A percentile compares a stretch with the other conserved stretches of the same genome.
phyloP scores from a whole-genome alignment of 257 asterid genomes.

The Forsythia viridissima region DNA sequence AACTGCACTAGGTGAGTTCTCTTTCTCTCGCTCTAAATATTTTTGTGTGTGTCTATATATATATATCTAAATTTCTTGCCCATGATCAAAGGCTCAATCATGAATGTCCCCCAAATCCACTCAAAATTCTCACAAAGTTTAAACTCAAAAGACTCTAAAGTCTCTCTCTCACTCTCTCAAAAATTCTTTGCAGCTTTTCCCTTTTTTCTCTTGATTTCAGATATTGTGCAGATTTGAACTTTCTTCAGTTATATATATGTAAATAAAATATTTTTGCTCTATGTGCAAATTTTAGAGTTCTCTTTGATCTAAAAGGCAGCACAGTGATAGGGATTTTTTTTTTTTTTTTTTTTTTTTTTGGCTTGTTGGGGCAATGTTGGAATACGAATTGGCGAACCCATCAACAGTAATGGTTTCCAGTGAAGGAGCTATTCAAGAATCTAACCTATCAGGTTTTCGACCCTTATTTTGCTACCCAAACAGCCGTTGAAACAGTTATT shows the following conservation, averaged over 20 bases:
- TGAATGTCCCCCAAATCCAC: slow-evolving; percentile 43
- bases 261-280: no score
- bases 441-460: slow-evolving; percentile 32
- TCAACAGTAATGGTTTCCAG: slow-evolving; percentile 59
- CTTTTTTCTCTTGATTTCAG: slow-evolving; percentile 51
- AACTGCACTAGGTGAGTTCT: slow-evolving; percentile 21
- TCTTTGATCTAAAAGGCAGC: background rate
- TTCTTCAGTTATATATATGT: no score
- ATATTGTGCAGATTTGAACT: slow-evolving; percentile 20
- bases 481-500: background rate
- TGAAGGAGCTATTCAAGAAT: slow-evolving; percentile 50
- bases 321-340: background rate
- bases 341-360: no score
- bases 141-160: slow-evolving; percentile 34
- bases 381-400: slow-evolving; percentile 87
- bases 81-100: slow-evolving; percentile 4
- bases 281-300: background rate
- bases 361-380: slow-evolving; percentile 56
- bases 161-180: slow-evolving; percentile 24
- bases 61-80: background rate
- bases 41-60: no score
- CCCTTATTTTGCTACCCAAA: slow-evolving; percentile 3
- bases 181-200: slow-evolving; percentile 7
- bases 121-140: slow-evolving; percentile 16
- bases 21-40: slow-evolving; percentile 3